These are phyloP conservation scores for Plantago major DNA, from an alignment of 257 asterid species.

Conservation along the genomic window DNA sequence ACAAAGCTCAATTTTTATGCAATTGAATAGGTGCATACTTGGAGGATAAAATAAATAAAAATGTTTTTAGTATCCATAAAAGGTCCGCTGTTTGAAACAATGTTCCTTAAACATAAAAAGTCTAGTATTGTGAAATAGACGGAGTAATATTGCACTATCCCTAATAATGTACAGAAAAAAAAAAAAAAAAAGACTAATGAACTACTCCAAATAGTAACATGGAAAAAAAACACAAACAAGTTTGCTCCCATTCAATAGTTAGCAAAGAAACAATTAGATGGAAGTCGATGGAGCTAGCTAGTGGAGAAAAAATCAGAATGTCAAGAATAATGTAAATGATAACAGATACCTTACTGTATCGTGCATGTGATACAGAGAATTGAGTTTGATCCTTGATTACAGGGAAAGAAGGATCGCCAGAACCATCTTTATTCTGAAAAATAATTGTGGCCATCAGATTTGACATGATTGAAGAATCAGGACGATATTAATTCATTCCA, in stretches of 20 bases:
- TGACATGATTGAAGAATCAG: background rate
- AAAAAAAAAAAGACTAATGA: background rate
- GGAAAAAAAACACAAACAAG: constrained; percentile 7
- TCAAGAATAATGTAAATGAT: background rate
- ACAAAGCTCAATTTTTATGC: too few species aligned
- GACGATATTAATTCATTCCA: background rate
- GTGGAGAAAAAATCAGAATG: constrained; percentile 2
- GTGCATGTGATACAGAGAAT: constrained; percentile 92
- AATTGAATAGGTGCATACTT: too few species aligned
- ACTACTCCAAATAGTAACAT: background rate
- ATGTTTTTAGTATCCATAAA: too few species aligned
- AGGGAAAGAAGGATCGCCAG: constrained; percentile 95
- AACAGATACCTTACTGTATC: constrained; percentile 79
- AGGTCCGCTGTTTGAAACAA: too few species aligned
- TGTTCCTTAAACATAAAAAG: background rate
- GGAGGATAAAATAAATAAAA: too few species aligned
- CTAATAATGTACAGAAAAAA: background rate
- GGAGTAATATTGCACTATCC: background rate
- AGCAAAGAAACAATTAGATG: constrained; percentile 14
- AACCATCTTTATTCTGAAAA: constrained; percentile 82
- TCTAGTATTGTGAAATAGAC: background rate
- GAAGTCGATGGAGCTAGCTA: background rate
- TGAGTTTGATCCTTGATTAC: constrained; percentile 90
- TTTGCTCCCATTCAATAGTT: background rate
- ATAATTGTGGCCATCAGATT: constrained; percentile 9